These are phyloP conservation scores for Mycotypha africana DNA, from an alignment of 371 early-diverging fungal species.

Conservation along the genomic window DNA sequence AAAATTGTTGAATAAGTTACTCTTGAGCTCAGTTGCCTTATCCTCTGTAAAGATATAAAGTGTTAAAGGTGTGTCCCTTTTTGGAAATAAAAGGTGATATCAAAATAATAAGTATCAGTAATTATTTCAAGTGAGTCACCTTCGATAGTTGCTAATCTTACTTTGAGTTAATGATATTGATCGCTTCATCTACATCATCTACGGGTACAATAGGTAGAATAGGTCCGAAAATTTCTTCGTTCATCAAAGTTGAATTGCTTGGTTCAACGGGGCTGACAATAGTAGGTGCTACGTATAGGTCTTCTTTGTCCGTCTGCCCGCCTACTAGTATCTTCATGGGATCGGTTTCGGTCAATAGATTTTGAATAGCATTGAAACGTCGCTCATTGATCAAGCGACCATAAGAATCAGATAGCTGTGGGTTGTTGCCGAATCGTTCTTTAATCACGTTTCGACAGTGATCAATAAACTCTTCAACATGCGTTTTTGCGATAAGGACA, in stretches of 20 bases:
- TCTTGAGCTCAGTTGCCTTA: constrained; percentile 20
- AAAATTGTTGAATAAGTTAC: no score
- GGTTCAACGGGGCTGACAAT: constrained; percentile 52
- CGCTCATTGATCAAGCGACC: constrained; percentile 66
- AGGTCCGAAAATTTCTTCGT: constrained; percentile 81
- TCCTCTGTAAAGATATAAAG: constrained; percentile 58
- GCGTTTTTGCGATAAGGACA: constrained; percentile 58
- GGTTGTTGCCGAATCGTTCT: constrained; percentile 42
- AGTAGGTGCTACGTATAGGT: constrained; percentile 65
- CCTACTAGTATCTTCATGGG: constrained; percentile 44
- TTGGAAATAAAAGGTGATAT: neutral
- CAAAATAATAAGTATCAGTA: no score
- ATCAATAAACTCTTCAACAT: constrained; percentile 48
- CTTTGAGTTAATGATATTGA: constrained; percentile 68
- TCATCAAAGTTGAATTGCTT: constrained; percentile 54
- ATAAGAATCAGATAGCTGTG: constrained; percentile 46
- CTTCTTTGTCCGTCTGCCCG: constrained; percentile 49
- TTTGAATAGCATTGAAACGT: constrained; percentile 63
- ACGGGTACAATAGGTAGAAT: constrained; percentile 79
- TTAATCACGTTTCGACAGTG: constrained; percentile 37
- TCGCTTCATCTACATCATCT: constrained; percentile 69
- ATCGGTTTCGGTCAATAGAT: constrained; percentile 35
- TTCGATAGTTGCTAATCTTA: no score
- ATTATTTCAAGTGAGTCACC: no score
- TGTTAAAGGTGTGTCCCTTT: constrained; percentile 61